Evolutionary conservation across 176 grass and related monocot species (phyloP).

Genomic region (sorghum (Sorghum bicolor)): Sorghum_bicolor_NCBIv3 NC_012870.2:22053501-22054000

Average conservation of each 20-base stretch:
- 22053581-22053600: not conserved
- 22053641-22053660: not conserved
- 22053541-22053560: not conserved
- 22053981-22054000: constrained; percentile 7
- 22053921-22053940: not conserved
- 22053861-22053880: not conserved
- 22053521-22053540: not conserved
- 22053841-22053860: not conserved
- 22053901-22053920: not conserved
- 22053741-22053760: not conserved
- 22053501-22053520: not conserved
- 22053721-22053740: not conserved
- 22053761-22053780: not conserved
- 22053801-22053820: not conserved
- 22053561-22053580: not conserved
- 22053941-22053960: not conserved
- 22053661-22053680: not conserved
- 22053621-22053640: not conserved
- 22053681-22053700: not conserved
- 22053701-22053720: not conserved
- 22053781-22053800: not conserved
- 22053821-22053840: not conserved
- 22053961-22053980: not conserved
- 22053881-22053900: not conserved
- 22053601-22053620: not conserved